Evolutionary conservation across 306 rosid species (phyloP), one percentile per base, ranked within the genome.

Genomic region (Arachis hypogaea): DNA sequence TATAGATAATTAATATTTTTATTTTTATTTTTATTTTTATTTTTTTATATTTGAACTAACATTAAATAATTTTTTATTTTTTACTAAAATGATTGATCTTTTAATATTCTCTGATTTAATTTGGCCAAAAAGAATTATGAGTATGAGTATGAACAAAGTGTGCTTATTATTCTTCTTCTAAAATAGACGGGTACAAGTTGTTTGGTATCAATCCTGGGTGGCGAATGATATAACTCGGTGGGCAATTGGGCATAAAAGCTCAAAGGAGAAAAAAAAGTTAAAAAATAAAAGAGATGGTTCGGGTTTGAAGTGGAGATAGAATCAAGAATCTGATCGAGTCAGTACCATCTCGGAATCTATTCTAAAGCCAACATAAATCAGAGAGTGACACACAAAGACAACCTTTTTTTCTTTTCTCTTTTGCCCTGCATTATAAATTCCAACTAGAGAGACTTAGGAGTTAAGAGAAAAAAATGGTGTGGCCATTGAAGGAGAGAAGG

Each of bases 401-500:
- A 33, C 38, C 4, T 33, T 33, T 33, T 33, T 1, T 50, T 12
- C 10, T 14, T 50, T 50, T 46, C n/a, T 50, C 56, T 50, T 50
- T 50, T 50, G 52, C 54, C 38, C 9, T 40, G 47, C 40, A 61
- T 61, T 72, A 66, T 79, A 79, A 59, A 79, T 43, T 28, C 12
- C 18, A 73, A 63, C 40, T 36, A 59, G 46, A 59, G 10, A 46
- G 36, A 0, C 10, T 7, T 4, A 76, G 62, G 54, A 11, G 55
- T 6, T 10, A 2, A n/a, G 52, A 54, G 43, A 30, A 41, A 62
- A 60, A 6, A 43, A 87, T 90, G 96, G 91, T 69, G 75, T 85
- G 89, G 92, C 75, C 84, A 5, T 33, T 81, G 57, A 89, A 81
- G 45, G 91, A 84, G 43, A 79, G 81, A 59, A 89, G 84, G 50